Percentiles rank a stretch among this genome's conserved stretches.
phyloP scores from a whole-genome alignment of 2,329 filamentous ascomycete species.

The Fusarium virguliforme region DNA sequence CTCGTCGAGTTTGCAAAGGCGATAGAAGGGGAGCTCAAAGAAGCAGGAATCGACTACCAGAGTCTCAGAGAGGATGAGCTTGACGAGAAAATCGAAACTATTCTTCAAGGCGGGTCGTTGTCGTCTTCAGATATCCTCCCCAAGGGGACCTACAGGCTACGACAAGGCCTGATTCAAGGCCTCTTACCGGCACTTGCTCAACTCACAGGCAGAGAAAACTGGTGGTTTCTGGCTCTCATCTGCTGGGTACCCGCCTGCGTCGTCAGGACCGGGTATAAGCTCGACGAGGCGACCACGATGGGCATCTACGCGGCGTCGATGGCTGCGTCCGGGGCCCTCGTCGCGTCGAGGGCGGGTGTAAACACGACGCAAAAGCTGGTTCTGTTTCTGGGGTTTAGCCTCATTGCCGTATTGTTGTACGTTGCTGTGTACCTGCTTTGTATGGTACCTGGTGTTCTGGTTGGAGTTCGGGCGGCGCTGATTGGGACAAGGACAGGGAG shows the following conservation, averaged over 20 bases:
- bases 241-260: neutral
- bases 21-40: neutral
- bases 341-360: neutral
- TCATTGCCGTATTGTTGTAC: neutral
- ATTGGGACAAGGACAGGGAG: neutral
- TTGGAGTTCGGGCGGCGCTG: neutral
- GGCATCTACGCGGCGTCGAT: neutral
- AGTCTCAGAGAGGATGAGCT: neutral
- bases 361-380: neutral
- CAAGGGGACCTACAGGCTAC: neutral
- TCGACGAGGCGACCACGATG: neutral
- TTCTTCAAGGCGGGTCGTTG: slow-evolving; percentile 12
- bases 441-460: neutral
- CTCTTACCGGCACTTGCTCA: neutral
- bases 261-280: neutral
- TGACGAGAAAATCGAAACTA: neutral
- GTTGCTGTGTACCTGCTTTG: neutral
- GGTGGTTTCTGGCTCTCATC: neutral
- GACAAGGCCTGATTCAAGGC: neutral
- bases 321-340: neutral
- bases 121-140: neutral
- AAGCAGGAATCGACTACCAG: neutral
- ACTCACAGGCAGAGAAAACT: neutral
- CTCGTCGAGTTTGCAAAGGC: neutral
- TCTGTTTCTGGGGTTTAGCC: neutral